Evolutionary conservation across 108 stramenopile genomes (phyloP).

Genomic region (Phaeodactylum tricornutum): DNA sequence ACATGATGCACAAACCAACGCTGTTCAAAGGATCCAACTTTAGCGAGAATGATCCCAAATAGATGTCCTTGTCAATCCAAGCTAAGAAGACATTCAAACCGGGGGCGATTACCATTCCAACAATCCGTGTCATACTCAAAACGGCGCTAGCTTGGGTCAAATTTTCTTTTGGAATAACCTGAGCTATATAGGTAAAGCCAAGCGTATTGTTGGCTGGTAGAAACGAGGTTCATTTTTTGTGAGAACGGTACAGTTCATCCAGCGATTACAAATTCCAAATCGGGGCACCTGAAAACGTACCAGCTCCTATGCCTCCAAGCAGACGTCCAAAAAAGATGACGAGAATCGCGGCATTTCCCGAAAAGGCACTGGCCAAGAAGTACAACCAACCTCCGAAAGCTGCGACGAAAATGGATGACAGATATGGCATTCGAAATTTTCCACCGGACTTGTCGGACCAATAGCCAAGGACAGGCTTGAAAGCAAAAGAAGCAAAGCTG

Average conservation of each 20-base stretch:
- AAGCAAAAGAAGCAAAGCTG: constrained; percentile 51
- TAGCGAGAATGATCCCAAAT: too few relatives aligned
- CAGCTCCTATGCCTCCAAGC: constrained; percentile 45
- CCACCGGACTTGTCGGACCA: constrained; percentile 38
- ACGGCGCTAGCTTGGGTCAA: constrained; percentile 36
- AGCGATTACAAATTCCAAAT: too few relatives aligned
- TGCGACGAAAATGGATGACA: constrained; percentile 27
- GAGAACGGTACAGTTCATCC: too few relatives aligned
- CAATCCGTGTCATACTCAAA: constrained; percentile 40
- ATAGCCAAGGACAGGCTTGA: constrained; percentile 57
- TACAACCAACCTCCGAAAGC: constrained; percentile 49
- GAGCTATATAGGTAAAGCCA: constrained; percentile 57
- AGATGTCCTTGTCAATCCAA: constrained; percentile 12
- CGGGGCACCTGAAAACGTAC: too few relatives aligned
- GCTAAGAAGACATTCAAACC: constrained; percentile 36
- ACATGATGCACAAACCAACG: constrained; percentile 50
- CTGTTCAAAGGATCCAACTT: constrained; percentile 53
- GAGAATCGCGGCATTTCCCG: constrained; percentile 14
- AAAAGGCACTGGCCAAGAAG: constrained; percentile 30
- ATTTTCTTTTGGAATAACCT: constrained; percentile 32
- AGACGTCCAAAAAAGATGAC: constrained; percentile 44
- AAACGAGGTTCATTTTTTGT: too few relatives aligned
- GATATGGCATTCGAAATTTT: constrained; percentile 44
- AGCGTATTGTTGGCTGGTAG: constrained; percentile 57
- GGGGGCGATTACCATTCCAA: constrained; percentile 66